A percentile compares a stretch with the other conserved stretches of the same genome.
phyloP scores from a whole-genome alignment of 2,329 filamentous ascomycete species.

The Raffaelea albimanens region DNA sequence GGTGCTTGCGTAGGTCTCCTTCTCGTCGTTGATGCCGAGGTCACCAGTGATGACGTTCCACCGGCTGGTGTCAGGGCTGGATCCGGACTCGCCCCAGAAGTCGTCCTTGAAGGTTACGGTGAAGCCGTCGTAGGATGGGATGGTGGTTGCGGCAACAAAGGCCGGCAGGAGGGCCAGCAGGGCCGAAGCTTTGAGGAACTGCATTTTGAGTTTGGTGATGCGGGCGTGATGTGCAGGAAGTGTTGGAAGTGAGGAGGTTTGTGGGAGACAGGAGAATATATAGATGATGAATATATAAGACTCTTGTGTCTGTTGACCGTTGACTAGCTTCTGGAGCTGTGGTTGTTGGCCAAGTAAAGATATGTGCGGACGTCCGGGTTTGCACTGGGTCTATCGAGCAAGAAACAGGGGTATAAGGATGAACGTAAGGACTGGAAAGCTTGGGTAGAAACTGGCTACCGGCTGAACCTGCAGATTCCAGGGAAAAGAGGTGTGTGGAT shows the following conservation, averaged over 20 bases:
- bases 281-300: background rate
- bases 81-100: conserved; percentile 28
- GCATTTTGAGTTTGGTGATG: conserved; percentile 1
- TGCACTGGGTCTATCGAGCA: no score
- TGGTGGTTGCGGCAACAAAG: conserved; percentile 24
- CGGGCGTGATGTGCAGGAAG: background rate
- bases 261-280: background rate
- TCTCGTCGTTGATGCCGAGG: conserved; percentile 52
- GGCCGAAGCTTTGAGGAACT: conserved; percentile 18
- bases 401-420: background rate
- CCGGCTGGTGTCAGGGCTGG: conserved; percentile 21
- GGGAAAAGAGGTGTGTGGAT: background rate
- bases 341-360: background rate
- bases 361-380: background rate
- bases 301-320: background rate
- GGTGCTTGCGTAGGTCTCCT: conserved; percentile 37
- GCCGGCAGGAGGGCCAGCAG: conserved; percentile 15
- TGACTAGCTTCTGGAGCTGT: no score
- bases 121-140: conserved; percentile 30
- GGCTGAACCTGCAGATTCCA: background rate
- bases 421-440: background rate
- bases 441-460: background rate
- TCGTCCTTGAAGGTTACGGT: conserved; percentile 31
- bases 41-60: conserved; percentile 43
- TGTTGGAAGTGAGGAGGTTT: background rate